Conservation (phyloP, 2,329 filamentous ascomycete genomes). For the Lecanosticta acicola region DNA sequence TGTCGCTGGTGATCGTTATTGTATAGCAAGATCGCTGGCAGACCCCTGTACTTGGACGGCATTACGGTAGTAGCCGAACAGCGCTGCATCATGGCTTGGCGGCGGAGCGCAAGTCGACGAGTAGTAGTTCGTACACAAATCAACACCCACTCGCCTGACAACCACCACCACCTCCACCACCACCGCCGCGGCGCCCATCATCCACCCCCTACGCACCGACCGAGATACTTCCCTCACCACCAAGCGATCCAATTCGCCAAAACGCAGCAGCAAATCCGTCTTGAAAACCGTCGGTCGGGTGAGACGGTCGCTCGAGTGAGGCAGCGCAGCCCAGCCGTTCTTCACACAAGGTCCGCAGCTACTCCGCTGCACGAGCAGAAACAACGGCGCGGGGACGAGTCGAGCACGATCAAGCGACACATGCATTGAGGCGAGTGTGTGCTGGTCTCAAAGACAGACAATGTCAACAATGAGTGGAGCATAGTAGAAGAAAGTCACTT, state of each 20-base stretch:
- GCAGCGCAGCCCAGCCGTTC: background rate
- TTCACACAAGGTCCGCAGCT: background rate
- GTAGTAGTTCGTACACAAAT: background rate
- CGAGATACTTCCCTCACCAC: background rate
- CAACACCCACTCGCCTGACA: too few species aligned
- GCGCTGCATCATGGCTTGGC: background rate
- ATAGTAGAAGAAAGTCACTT: constrained; percentile 1
- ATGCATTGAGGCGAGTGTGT: constrained; percentile 1
- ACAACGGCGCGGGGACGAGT: constrained; percentile 1
- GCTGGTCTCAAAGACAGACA: background rate
- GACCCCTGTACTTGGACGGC: too few species aligned
- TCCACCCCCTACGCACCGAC: background rate
- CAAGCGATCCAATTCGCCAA: too few species aligned
- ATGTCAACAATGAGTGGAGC: constrained; percentile 3
- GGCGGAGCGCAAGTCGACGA: background rate
- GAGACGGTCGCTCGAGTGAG: background rate
- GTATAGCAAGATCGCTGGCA: background rate
- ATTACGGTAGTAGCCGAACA: too few species aligned
- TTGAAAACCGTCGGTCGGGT: too few species aligned
- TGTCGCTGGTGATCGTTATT: background rate
- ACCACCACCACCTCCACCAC: background rate
- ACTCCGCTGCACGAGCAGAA: background rate
- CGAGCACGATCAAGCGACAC: background rate
- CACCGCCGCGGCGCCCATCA: background rate
- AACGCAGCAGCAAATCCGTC: too few species aligned